phyloP scores from a whole-genome alignment of 495 filamentous ascomycete species.

The Neurospora sp. region DNA sequence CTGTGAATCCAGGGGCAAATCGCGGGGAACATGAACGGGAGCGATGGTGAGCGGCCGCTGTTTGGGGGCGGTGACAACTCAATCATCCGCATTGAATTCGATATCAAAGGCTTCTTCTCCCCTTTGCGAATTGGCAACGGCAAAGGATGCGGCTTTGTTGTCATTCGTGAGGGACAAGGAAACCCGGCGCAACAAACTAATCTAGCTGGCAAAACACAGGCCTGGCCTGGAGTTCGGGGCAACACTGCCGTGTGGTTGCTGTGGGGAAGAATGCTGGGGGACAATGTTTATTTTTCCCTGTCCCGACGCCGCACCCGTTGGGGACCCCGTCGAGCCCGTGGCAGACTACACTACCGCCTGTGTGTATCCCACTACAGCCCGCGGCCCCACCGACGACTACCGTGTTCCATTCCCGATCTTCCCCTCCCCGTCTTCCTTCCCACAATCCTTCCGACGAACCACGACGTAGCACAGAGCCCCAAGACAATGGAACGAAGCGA shows the following conservation, averaged over 20 bases:
- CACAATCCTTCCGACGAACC: background rate
- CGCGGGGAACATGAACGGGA: background rate
- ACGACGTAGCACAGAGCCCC: background rate
- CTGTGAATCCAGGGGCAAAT: background rate
- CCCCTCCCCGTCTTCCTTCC: constrained; percentile 3
- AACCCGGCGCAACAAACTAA: background rate
- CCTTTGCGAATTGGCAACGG: background rate
- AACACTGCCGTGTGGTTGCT: background rate
- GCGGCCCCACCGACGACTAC: constrained; percentile 33
- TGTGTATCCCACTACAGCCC: constrained; percentile 7
- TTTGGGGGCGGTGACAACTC: background rate
- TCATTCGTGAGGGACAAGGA: background rate
- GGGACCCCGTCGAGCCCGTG: background rate
- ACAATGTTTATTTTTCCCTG: constrained; percentile 1
- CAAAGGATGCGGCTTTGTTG: background rate
- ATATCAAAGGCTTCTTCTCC: background rate
- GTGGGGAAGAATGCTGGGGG: background rate
- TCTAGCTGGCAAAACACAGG: background rate
- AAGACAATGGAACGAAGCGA: background rate
- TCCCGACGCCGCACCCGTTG: background rate
- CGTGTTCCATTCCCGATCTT: constrained; percentile 27
- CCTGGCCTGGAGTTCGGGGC: background rate
- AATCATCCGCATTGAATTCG: background rate
- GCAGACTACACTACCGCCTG: background rate
- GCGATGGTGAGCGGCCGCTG: background rate